Percentiles rank a stretch among this genome's conserved stretches.
Evolutionary conservation across 208 protist species (phyloP).

Genomic region (Acanthamoeba lugdunensis): DNA sequence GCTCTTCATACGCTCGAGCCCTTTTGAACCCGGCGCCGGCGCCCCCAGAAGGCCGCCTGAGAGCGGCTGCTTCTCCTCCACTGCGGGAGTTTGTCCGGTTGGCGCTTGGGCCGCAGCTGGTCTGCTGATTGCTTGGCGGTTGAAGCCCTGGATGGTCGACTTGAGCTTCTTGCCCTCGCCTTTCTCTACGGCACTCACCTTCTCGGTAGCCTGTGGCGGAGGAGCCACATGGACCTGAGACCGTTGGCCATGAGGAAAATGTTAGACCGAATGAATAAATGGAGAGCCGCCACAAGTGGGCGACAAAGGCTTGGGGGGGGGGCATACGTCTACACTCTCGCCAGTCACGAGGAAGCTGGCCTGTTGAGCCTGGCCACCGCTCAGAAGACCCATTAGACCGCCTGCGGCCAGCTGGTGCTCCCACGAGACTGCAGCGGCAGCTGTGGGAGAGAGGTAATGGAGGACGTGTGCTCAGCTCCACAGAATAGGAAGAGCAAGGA

Average conservation of each 20-base stretch:
- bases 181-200: neutral
- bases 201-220: neutral
- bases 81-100: too few relatives aligned
- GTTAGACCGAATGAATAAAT: neutral
- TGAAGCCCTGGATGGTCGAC: slow-evolving; percentile 61
- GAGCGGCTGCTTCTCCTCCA: neutral
- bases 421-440: neutral
- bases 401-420: slow-evolving; percentile 11
- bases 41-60: neutral
- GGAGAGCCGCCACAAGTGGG: neutral
- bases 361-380: neutral
- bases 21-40: neutral
- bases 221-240: neutral
- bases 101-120: too few relatives aligned
- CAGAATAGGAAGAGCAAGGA: neutral
- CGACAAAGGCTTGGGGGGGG: neutral
- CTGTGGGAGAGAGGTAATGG: neutral
- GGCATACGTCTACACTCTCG: neutral
- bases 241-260: neutral
- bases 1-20: neutral
- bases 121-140: neutral
- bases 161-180: slow-evolving; percentile 49
- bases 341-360: neutral
- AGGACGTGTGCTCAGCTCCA: neutral
- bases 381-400: slow-evolving; percentile 10